Evolutionary conservation across 495 filamentous ascomycete species (phyloP), one percentile per base, ranked within the genome.

Genomic region (Penicillium psychrofluorescens): DNA sequence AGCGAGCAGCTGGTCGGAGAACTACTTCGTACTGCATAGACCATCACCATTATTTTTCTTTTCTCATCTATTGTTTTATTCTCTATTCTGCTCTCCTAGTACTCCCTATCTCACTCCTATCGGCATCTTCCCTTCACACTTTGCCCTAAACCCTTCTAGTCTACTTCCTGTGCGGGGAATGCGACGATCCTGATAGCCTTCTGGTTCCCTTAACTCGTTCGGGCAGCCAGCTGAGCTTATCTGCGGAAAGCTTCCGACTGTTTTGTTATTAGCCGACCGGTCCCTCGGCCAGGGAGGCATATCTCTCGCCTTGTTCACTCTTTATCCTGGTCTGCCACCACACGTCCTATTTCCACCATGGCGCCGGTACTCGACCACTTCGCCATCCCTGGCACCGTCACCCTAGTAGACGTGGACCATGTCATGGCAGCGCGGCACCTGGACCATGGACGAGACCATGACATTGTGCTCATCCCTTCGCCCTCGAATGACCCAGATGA

Each of bases 401-500:
- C 73, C 7, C 55, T 80, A 11, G 64, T 80, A 12, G 77, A 80
- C 52, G 46, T 77, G 11, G 58, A 79, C 14, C 67, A 73, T 67
- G 61, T 68, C 38, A 36, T 76, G 44, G 46, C 67, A 37, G 50
- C 72, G 49, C 62, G 64, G 39, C 62, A 74, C 55, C 40, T 66
- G 45, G 57, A 68, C 43, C 36, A 43, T 29, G 59, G 61, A 22
- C 22, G 22, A 1, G 50, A 73, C 41, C 52, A 56, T 32, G 78
- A 80, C 36, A 73, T 82, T 42, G 73, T 83, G n/a, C 58, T 84
- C 22, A 67, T 81, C 27, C 80, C 79, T 3, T 61, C 72, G 1
- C 79, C 79, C 1, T 80, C 78, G 0, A 55, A 58, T 35, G 73
- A 82, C 46, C 76, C 77, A 2, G 71, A 82, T 40, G 79, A 84